Evolutionary conservation across 2,329 filamentous ascomycete species (phyloP), one percentile per base, ranked within the genome.

Genomic region (Malbranchea cinnamomea): DNA sequence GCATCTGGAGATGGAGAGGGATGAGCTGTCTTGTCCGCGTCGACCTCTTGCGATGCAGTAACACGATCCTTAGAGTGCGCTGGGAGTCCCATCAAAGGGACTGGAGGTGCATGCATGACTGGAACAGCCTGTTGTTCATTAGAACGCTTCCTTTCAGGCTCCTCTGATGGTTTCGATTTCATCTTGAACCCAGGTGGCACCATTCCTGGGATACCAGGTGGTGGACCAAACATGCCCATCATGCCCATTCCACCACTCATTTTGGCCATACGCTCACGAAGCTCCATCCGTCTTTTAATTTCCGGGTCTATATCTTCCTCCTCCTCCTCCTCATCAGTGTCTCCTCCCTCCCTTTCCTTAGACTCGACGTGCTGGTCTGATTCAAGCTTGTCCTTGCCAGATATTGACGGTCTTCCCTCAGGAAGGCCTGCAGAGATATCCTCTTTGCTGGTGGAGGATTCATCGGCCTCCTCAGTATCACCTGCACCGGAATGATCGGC

Each of bases 211-310:
- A 78, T 67, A 17, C 53, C 47, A 10, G 74, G 68, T 50, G 68
- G 70, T 20, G 75, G 72, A 12, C 70, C 68, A 52, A 92, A 91
- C 74, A 95, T 89, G 44, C 83, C 82, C 50, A 83, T 74, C 78
- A 95, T 92, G 26, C 83, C 83, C 82, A 93, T 93, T 13, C 87
- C 87, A 32, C 87, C 87, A 42, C 87, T 92, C 78, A 98, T 89
- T 59, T 93, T 94, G 26, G 89, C 89, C 83, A 98, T 98, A 44
- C 89, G 74, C 37, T 89, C 84, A 36, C 89, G 74, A 18, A 98
- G 65, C 50, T 94, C 87, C 56, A 93, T 75, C 49, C 78, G 80
- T 30, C 85, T 77, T 41, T 72, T 75, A 13, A 82, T 67, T 52
- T 98, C 89, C 1, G 84, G 83, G 46, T 95, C 85, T 30, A 91